A percentile compares a stretch with the other conserved stretches of the same genome.
Conservation (phyloP, 495 filamentous ascomycete genomes). For the Lophiotrema nucula region DNA sequence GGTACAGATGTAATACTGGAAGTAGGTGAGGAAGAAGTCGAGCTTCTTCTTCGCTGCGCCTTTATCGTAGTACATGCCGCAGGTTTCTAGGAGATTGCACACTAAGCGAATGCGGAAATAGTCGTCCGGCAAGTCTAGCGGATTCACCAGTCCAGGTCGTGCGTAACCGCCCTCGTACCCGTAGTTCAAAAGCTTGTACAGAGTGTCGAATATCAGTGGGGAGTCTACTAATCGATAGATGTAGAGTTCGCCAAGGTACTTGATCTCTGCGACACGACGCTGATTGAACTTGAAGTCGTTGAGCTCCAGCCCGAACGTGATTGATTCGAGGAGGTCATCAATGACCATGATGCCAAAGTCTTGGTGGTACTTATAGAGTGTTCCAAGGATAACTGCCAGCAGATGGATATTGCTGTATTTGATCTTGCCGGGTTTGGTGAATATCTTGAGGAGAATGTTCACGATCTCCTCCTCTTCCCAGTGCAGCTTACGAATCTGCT, state of each 20-base stretch:
- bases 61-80: conserved; percentile 92
- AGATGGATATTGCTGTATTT: conserved; percentile 97
- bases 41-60: conserved; percentile 94
- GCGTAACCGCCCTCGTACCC: conserved; percentile 85
- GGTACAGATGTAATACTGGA: conserved; percentile 95
- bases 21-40: conserved; percentile 96
- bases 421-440: conserved; percentile 93
- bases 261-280: conserved; percentile 90
- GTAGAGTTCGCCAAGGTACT: conserved; percentile 95
- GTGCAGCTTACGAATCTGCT: conserved; percentile 90
- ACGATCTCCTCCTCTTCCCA: conserved; percentile 95
- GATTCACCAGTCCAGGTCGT: conserved; percentile 67
- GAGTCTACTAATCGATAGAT: conserved; percentile 98
- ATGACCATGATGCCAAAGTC: conserved; percentile 85
- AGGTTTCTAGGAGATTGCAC: conserved; percentile 87
- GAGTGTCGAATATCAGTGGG: conserved; percentile 87
- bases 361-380: conserved; percentile 85
- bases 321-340: conserved; percentile 85
- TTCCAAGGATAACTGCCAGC: conserved; percentile 84
- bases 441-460: conserved; percentile 80
- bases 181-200: conserved; percentile 92
- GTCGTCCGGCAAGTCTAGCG: conserved; percentile 86
- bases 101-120: conserved; percentile 92
- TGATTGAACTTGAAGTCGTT: conserved; percentile 99
- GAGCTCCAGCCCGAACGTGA: conserved; percentile 83